Evolutionary conservation across 345 rosid species (phyloP).

Genomic region (Clausena lansium): DNA sequence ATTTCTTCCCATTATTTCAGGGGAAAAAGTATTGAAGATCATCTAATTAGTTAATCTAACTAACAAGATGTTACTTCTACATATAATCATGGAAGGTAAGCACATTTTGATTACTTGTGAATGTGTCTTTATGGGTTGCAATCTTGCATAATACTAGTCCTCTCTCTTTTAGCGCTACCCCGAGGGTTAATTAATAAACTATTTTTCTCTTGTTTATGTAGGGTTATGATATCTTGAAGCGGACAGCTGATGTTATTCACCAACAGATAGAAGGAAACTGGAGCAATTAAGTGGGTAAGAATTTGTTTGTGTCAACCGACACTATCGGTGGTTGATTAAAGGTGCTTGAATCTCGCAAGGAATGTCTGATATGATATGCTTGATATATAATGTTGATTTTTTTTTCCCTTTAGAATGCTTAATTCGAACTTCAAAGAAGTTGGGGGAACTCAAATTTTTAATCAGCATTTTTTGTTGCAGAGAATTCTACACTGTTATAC

Average conservation of each 20-base stretch:
- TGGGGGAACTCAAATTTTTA: constrained; percentile 5
- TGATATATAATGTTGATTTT: neutral
- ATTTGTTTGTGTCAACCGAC: neutral
- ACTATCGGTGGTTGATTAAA: neutral
- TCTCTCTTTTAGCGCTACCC: constrained; percentile 5
- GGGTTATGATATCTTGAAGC: constrained; percentile 87
- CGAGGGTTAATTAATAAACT: constrained; percentile 2
- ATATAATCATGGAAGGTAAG: no score
- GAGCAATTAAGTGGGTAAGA: constrained; percentile 83
- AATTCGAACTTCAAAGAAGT: neutral
- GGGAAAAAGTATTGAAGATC: constrained; percentile 17
- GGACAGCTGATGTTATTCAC: constrained; percentile 57
- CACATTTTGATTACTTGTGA: neutral
- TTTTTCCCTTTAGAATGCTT: neutral
- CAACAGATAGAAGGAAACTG: constrained; percentile 47
- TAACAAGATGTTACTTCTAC: no score
- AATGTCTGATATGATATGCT: neutral
- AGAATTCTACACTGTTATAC: constrained; percentile 85
- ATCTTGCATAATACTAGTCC: constrained; percentile 7
- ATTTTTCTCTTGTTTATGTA: constrained; percentile 27
- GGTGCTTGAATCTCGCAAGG: neutral
- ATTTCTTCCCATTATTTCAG: neutral
- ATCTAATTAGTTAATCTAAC: neutral
- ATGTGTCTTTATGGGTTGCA: neutral
- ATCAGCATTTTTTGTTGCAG: constrained; percentile 40